Evolutionary conservation across 768 basidiomycete species (phyloP), one percentile per base, ranked within the genome.

Genomic region (Zangia roseola): DNA sequence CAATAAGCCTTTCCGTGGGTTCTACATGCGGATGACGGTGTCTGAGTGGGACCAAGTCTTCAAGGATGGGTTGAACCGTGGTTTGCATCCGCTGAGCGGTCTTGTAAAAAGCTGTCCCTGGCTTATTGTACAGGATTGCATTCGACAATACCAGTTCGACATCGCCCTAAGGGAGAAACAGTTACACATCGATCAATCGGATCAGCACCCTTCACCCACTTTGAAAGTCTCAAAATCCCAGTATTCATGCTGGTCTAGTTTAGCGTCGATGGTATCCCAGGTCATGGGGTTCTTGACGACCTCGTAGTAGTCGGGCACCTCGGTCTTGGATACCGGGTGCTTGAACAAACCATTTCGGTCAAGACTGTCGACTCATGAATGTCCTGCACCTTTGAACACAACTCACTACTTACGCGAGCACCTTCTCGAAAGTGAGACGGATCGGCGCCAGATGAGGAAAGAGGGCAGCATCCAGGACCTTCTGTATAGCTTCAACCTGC

Each of bases 291-390:
- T 72, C 58, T 83, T 77, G 60, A 99, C 78, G 30, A 97, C 74
- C 39, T 91, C 86, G 60, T 88, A 92, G 64, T 99, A 99, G 61
- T 97, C 94, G 1, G 89, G 90, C 0, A 94, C 91, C 34, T 88
- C 81, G 1, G 69, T 71, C 56, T 74, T 83, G 35, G 83, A 86
- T 31, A 97, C 93, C 0, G 94, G 92, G 51, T 85, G 81, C 50
- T 81, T 81, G 70, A 98, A 98, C 53, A 83, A 76, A 37, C 84
- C 85, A 6, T 78, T 71, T 16, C 81, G 78, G 62, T 97, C 94
- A 40, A 80, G 61, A 8, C 93, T 95, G 57, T 34, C n/a, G 8
- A 44, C 24, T 31, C 38, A 31, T 62, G 46, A 57, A 55, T 46
- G 10, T 26, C 35, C 33, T 23, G 20, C 43, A 17, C 10, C 19